phyloP scores from a whole-genome alignment of 768 basidiomycete genomes.

The Lactarius sanguifluus region DNA sequence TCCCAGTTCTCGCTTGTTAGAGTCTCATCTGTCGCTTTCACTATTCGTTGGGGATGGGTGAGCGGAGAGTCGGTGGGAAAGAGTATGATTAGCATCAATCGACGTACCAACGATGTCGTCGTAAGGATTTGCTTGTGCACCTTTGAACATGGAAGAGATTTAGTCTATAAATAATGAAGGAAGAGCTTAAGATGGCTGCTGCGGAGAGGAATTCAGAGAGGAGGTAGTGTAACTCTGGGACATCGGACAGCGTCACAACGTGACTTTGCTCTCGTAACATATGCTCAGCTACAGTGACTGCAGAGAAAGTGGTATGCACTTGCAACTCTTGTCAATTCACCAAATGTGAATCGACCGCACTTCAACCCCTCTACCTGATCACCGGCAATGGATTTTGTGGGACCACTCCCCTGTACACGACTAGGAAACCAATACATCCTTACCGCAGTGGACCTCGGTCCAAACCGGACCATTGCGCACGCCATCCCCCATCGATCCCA shows the following conservation, averaged over 20 bases:
- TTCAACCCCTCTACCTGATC: no score
- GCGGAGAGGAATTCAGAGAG: constrained; percentile 9
- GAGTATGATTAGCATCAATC: neutral
- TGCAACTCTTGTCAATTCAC: no score
- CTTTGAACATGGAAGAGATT: constrained; percentile 59
- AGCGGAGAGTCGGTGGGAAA: constrained; percentile 11
- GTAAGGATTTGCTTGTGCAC: constrained; percentile 65
- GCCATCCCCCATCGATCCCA: no score
- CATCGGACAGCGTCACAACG: neutral
- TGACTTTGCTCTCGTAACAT: neutral
- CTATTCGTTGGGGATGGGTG: constrained; percentile 42
- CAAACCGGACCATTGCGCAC: no score
- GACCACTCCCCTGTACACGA: no score
- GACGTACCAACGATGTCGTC: constrained; percentile 83
- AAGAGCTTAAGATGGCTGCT: neutral
- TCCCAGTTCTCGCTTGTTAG: constrained; percentile 96
- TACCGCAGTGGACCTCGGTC: no score
- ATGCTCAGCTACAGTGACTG: no score
- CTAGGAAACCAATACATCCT: no score
- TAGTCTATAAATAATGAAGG: neutral
- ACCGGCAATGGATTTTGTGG: no score
- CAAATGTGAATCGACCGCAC: no score
- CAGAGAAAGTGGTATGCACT: no score
- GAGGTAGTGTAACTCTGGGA: neutral
- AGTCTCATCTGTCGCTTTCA: constrained; percentile 97